Base-by-base conservation (phyloP, 2,329 filamentous ascomycete species). In the Colletotrichum sojae region DNA sequence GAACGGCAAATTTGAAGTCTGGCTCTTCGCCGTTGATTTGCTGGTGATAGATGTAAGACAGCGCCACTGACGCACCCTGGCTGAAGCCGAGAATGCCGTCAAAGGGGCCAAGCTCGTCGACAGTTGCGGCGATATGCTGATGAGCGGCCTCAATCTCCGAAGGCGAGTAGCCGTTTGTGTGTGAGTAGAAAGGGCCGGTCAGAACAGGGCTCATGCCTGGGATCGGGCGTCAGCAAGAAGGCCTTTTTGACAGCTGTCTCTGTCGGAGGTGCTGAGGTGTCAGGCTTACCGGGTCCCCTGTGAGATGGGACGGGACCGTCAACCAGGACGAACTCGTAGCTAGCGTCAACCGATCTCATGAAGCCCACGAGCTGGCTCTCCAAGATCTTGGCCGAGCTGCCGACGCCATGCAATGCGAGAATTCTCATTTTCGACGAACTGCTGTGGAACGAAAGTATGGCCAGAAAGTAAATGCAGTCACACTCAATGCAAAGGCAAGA, bases 81-180 rank as follows among this genome's bases (percentile, higher is more conserved):
- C 72, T 73, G 53, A 75, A 75, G n/a, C 73, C 72, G 8, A 75
- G 6, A 18, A 71, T 58, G 18, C 64, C 72, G 45, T 75, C 73
- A n/a, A 74, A 73, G 0, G 73, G 73, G 4, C 73, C 73, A 16
- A 72, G 51, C 16, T 67, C 63, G 15, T 49, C 58, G 13, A 74
- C 56, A 1, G 58, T 63, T 5, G 64, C 10, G 2, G 64, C 64
- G 13, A 63, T 51, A 4, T 67, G 20, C 4, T 67, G 43, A 48
- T 67, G 64, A 5, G 64, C 64, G 1, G 45, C 36, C 4, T 49
- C 20, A 6, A 67, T 67, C 12, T 67, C 64, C 5, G 25, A 6
- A 4, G 64, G 58, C 2, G 64, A 56, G 43, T 67, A 67, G 4
- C 64, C 64, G 9, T 45, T 57, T 6, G 52, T 31, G 4, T 67